Percentiles rank a stretch among this genome's conserved stretches.
Evolutionary conservation across 352 stramenopile species (phyloP).

Genomic region (Globisporangium carolinianum): DNA sequence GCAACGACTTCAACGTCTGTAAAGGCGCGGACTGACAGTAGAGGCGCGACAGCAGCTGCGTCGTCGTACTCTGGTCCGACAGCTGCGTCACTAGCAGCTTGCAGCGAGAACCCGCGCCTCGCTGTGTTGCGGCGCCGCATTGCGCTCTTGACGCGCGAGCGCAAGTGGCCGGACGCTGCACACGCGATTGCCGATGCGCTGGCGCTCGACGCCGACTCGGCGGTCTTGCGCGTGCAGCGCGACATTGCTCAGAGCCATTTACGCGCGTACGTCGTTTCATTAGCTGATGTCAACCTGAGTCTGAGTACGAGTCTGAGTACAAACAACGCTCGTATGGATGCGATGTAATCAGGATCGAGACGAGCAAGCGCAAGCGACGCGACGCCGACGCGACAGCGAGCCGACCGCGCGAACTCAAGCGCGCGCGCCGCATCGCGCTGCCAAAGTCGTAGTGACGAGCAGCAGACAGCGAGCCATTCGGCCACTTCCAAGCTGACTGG

Average conservation of each 20-base stretch:
- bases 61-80: too few species aligned
- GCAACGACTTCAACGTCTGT: neutral
- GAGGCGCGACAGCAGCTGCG: too few species aligned
- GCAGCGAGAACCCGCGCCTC: neutral
- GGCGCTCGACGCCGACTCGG: neutral
- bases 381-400: slow-evolving; percentile 1
- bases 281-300: neutral
- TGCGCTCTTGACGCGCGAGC: slow-evolving; percentile 1
- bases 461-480: too few species aligned
- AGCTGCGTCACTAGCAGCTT: neutral
- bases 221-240: neutral
- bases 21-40: too few species aligned
- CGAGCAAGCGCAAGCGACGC: neutral
- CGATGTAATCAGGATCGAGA: neutral
- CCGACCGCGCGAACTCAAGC: neutral
- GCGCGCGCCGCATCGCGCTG: neutral
- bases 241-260: neutral
- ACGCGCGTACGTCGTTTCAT: neutral
- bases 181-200: slow-evolving; percentile 2
- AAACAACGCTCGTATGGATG: neutral
- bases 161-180: neutral
- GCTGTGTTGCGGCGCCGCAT: too few species aligned
- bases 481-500: too few species aligned
- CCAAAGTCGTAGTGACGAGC: too few species aligned
- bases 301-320: too few species aligned